These are phyloP conservation scores for Lupinus albus DNA, from an alignment of 306 rosid species.

Conservation along the genomic window DNA sequence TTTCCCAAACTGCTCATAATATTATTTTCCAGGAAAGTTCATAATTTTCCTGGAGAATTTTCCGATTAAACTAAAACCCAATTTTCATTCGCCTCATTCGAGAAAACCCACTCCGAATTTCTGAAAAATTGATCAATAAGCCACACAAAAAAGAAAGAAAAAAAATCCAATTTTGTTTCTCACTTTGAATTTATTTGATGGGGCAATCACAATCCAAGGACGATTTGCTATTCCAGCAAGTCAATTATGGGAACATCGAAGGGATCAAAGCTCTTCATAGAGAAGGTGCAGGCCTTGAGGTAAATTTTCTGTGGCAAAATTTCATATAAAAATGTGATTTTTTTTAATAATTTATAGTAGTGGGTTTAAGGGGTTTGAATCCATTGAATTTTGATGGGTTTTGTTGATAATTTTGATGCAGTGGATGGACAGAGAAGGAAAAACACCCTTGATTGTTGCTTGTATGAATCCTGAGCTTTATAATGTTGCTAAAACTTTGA, in stretches of 20 bases:
- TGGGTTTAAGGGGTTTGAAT: conserved; percentile 20
- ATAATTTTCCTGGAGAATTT: conserved; percentile 45
- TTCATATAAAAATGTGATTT: neutral
- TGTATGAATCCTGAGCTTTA: conserved; percentile 73
- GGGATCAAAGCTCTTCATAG: conserved; percentile 77
- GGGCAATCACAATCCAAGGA: conserved; percentile 87
- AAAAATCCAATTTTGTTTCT: conserved; percentile 5
- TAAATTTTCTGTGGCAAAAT: conserved; percentile 34
- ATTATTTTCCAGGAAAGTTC: conserved; percentile 47
- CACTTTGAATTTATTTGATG: conserved; percentile 49
- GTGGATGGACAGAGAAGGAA: conserved; percentile 80
- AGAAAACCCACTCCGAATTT: conserved; percentile 12
- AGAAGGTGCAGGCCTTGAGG: conserved; percentile 94
- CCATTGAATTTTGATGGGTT: conserved; percentile 34
- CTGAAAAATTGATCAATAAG: neutral
- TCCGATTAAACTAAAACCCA: conserved; percentile 9
- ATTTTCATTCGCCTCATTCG: neutral
- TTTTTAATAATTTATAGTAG: neutral
- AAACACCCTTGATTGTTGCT: conserved; percentile 87
- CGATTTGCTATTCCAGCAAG: conserved; percentile 80
- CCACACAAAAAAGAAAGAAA: neutral
- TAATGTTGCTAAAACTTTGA: conserved; percentile 70
- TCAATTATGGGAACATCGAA: conserved; percentile 69
- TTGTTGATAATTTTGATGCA: conserved; percentile 44
- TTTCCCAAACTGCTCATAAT: too few relatives aligned